Percentiles rank a stretch among this genome's conserved stretches.
Evolutionary conservation across 1,284 basidiomycete species (phyloP).

Genomic region (Psilocybe mexicana): DNA sequence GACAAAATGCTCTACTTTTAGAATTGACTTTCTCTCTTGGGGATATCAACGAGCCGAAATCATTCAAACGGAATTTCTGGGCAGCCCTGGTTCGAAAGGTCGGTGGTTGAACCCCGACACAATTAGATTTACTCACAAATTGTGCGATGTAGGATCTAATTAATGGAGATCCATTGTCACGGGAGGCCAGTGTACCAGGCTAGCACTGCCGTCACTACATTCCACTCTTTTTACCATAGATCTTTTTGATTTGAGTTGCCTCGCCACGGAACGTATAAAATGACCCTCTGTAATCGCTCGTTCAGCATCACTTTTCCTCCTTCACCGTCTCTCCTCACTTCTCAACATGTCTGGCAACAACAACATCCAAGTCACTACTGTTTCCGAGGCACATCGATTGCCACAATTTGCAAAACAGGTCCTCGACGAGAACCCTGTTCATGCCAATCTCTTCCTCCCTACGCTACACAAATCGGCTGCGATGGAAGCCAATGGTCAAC

Average conservation of each 20-base stretch:
- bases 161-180: neutral
- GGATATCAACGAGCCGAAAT: neutral
- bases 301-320: neutral
- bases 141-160: neutral
- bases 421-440: conserved; percentile 39
- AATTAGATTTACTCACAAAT: neutral
- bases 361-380: neutral
- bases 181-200: neutral
- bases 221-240: neutral
- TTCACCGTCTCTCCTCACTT: neutral
- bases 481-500: conserved; percentile 19
- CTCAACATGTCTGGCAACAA: neutral
- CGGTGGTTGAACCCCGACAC: neutral
- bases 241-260: neutral
- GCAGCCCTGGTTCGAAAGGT: neutral
- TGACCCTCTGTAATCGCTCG: neutral
- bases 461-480: conserved; percentile 33
- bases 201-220: neutral
- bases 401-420: conserved; percentile 26
- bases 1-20: neutral
- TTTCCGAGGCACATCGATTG: neutral
- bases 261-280: neutral
- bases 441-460: conserved; percentile 59
- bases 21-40: neutral
- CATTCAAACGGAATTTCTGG: neutral